Evolutionary conservation across 345 rosid genomes (phyloP).

Genomic region (Gossypium bickii): DNA sequence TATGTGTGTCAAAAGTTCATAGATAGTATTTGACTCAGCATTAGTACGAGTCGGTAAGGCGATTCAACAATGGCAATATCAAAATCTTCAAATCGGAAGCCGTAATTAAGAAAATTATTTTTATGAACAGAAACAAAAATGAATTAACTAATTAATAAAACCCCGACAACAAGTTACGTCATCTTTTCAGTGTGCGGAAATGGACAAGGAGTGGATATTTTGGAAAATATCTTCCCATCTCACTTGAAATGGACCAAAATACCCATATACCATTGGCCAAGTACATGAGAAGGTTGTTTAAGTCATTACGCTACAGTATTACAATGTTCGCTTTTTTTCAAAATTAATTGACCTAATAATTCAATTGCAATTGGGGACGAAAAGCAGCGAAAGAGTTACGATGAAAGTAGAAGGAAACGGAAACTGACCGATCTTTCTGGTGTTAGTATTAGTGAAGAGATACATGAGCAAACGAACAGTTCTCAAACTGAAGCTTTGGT

Average conservation of each 20-base stretch:
- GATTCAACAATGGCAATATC: no score
- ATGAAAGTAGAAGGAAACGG: background rate
- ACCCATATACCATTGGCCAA: no score
- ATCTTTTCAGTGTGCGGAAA: background rate
- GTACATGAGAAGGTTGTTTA: background rate
- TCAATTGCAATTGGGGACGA: background rate
- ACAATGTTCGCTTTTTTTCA: background rate
- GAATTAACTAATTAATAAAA: background rate
- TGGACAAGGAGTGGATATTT: background rate
- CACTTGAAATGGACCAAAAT: background rate
- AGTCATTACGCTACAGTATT: background rate
- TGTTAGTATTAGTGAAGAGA: slow-evolving; percentile 68
- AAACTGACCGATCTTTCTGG: slow-evolving; percentile 65
- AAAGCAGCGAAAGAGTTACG: background rate
- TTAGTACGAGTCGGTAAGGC: no score
- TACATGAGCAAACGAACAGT: slow-evolving; percentile 88
- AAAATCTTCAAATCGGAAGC: no score
- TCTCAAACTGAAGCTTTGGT: slow-evolving; percentile 81
- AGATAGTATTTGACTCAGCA: no score
- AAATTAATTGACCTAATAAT: background rate
- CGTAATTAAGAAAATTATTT: no score
- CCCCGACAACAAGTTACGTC: no score
- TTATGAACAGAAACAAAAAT: background rate
- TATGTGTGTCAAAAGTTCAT: no score
- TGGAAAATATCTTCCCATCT: background rate